phyloP scores from a whole-genome alignment of 192 early-diverging fungal genomes.

The Rhizophlyctis rosea region DNA sequence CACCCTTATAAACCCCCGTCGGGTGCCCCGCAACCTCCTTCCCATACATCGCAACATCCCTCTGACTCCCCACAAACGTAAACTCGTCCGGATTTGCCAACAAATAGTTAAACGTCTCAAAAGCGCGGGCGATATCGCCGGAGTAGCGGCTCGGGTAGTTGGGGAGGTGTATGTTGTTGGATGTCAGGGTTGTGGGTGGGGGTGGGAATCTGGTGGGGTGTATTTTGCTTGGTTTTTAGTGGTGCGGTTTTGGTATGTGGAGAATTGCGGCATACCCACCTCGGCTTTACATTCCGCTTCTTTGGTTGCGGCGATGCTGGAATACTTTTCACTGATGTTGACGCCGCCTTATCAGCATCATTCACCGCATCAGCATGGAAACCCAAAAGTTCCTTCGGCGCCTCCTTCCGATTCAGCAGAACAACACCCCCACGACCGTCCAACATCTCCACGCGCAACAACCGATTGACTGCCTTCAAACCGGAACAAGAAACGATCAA shows the following conservation, averaged over 20 bases:
- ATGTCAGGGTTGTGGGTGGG: background rate
- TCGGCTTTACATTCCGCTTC: background rate
- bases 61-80: slow-evolving; percentile 7
- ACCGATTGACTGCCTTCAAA: background rate
- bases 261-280: background rate
- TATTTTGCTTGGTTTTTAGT: background rate
- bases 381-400: background rate
- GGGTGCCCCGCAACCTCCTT: slow-evolving; percentile 20
- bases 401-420: background rate
- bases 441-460: background rate
- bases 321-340: background rate
- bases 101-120: slow-evolving; percentile 12
- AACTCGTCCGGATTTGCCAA: slow-evolving; percentile 11
- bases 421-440: background rate
- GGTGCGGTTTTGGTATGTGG: background rate
- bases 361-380: too few relatives aligned
- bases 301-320: background rate
- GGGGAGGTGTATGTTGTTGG: slow-evolving; percentile 8
- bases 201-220: background rate
- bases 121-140: background rate
- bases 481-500: slow-evolving; percentile 1
- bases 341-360: background rate
- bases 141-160: slow-evolving; percentile 13
- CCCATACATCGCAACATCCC: slow-evolving; percentile 14
- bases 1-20: slow-evolving; percentile 18